Evolutionary conservation across 1,139 yeast genomes (phyloP).

Genomic region (Debaryomycetaceae sp.): DNA sequence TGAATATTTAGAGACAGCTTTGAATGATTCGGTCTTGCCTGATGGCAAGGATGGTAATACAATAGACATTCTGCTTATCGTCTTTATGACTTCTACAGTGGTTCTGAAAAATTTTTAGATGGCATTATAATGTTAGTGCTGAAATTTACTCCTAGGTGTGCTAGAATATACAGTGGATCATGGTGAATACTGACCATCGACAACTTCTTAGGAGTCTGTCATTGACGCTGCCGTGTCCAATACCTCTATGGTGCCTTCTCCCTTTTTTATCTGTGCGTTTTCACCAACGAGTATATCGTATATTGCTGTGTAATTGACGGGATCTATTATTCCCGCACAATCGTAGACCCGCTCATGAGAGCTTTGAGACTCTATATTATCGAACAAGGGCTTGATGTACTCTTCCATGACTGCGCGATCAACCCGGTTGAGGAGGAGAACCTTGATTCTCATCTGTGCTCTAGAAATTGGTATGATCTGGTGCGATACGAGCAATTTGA

Average conservation of each 20-base stretch:
- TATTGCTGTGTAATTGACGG: constrained; percentile 73
- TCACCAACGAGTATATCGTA: constrained; percentile 59
- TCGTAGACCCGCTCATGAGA: constrained; percentile 50
- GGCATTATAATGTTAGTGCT: constrained; percentile 5
- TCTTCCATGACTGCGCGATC: constrained; percentile 44
- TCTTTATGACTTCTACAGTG: not conserved
- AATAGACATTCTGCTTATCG: constrained; percentile 23
- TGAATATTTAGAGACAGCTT: constrained; percentile 50
- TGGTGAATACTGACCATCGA: not conserved
- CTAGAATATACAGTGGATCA: not conserved
- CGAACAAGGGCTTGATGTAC: constrained; percentile 50
- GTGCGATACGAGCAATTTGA: constrained; percentile 66
- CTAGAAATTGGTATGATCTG: constrained; percentile 91
- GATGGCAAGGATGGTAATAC: constrained; percentile 41
- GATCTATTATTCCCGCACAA: constrained; percentile 76
- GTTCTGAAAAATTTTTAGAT: constrained; percentile 16
- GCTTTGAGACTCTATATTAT: constrained; percentile 51
- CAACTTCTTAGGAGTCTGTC: not conserved
- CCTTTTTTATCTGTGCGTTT: constrained; percentile 43
- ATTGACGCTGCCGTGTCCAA: constrained; percentile 78
- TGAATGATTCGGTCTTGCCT: constrained; percentile 50
- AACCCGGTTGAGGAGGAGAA: constrained; percentile 49
- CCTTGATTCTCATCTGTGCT: constrained; percentile 86
- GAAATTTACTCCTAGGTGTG: constrained; percentile 3
- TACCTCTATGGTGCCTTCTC: constrained; percentile 74